Evolutionary conservation across 1,284 basidiomycete species (phyloP).

Genomic region (Bjerkandera adusta): DNA sequence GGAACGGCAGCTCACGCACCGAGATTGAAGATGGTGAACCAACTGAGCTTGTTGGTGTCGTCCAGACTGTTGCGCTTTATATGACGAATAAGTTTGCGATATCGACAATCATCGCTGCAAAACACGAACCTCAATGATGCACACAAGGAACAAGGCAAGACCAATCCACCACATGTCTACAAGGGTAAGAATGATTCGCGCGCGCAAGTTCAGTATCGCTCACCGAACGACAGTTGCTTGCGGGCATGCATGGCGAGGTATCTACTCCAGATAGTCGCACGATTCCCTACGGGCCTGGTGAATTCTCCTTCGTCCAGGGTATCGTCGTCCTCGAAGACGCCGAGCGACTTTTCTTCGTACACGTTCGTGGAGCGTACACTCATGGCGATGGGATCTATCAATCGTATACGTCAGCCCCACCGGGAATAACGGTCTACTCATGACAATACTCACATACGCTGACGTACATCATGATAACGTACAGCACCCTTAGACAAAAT

Average conservation of each 20-base stretch:
- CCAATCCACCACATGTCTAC: constrained; percentile 90
- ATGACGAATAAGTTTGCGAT: background rate
- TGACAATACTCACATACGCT: constrained; percentile 30
- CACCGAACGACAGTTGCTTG: constrained; percentile 86
- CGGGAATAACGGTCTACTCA: background rate
- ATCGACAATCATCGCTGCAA: background rate
- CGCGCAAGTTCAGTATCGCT: background rate
- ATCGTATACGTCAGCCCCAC: background rate
- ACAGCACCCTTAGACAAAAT: constrained; percentile 43
- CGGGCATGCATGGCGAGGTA: constrained; percentile 83
- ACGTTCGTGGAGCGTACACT: constrained; percentile 94
- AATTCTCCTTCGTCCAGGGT: constrained; percentile 46
- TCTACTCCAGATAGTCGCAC: constrained; percentile 69
- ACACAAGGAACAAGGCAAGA: constrained; percentile 76
- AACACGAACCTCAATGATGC: constrained; percentile 73
- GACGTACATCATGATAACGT: constrained; percentile 60
- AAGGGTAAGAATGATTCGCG: background rate
- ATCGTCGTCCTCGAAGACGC: constrained; percentile 64
- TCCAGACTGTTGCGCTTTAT: constrained; percentile 36
- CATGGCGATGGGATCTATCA: constrained; percentile 39
- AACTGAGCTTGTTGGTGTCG: constrained; percentile 47
- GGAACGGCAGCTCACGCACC: constrained; percentile 39
- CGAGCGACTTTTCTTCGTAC: constrained; percentile 90
- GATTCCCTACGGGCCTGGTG: constrained; percentile 44
- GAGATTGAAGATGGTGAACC: constrained; percentile 81